phyloP scores from a whole-genome alignment of 192 early-diverging fungal species.

The Kickxella alabastrina region DNA sequence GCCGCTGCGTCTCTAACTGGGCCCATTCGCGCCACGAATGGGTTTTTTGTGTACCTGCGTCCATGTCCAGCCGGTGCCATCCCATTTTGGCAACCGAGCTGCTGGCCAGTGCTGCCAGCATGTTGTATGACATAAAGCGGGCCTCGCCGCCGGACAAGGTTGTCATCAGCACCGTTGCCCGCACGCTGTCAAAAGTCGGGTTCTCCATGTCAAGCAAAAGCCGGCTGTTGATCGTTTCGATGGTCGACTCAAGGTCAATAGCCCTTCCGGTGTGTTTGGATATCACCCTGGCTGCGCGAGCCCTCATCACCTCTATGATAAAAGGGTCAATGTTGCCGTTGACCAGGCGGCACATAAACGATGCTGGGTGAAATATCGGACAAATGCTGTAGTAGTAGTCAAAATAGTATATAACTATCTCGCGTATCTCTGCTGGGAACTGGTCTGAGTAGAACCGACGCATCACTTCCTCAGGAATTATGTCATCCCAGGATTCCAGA shows the following conservation, averaged over 20 bases:
- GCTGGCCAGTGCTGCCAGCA: slow-evolving; percentile 20
- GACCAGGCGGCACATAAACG: slow-evolving; percentile 30
- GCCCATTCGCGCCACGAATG: slow-evolving; percentile 36
- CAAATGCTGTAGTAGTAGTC: slow-evolving; percentile 44
- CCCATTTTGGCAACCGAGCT: slow-evolving; percentile 33
- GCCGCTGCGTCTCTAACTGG: slow-evolving; percentile 26
- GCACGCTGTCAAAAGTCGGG: slow-evolving; percentile 29
- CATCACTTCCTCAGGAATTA: slow-evolving; percentile 12
- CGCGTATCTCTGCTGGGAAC: slow-evolving; percentile 31
- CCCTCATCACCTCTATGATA: slow-evolving; percentile 36
- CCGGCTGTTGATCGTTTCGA: slow-evolving; percentile 14
- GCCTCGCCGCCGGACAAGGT: slow-evolving; percentile 40
- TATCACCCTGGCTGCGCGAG: slow-evolving; percentile 26
- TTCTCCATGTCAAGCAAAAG: slow-evolving; percentile 22
- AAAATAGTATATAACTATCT: slow-evolving; percentile 32
- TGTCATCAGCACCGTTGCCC: slow-evolving; percentile 27
- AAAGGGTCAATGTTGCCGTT: slow-evolving; percentile 35
- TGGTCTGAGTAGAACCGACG: slow-evolving; percentile 41
- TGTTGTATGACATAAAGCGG: slow-evolving; percentile 42
- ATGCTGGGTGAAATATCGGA: slow-evolving; percentile 43
- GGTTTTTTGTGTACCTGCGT: neutral
- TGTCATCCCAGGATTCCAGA: neutral
- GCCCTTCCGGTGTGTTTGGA: slow-evolving; percentile 23
- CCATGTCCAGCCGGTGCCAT: slow-evolving; percentile 32
- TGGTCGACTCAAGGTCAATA: slow-evolving; percentile 29